Evolutionary conservation across 768 basidiomycete genomes (phyloP).

Genomic region (Podaxis rugospora): DNA sequence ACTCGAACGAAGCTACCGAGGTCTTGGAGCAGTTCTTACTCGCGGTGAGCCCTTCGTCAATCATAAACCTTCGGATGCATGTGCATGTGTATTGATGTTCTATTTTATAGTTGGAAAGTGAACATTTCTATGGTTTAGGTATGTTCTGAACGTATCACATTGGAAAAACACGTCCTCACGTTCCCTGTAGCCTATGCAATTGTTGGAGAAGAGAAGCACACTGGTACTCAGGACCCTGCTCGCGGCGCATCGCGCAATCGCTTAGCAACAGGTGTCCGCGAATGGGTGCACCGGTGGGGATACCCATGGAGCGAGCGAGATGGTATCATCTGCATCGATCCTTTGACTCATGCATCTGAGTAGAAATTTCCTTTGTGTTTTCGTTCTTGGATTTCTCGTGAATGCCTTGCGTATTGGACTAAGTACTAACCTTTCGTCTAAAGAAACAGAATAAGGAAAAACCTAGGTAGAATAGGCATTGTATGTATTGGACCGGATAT

Average conservation of each 20-base stretch:
- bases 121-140: slow-evolving; percentile 87
- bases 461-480: not conserved
- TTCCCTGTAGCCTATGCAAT: slow-evolving; percentile 67
- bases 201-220: slow-evolving; percentile 96
- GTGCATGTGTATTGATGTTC: slow-evolving; percentile 3
- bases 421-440: not conserved
- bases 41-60: slow-evolving; percentile 52
- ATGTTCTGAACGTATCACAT: slow-evolving; percentile 20
- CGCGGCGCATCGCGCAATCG: slow-evolving; percentile 82
- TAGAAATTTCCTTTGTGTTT: slow-evolving; percentile 18
- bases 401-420: not conserved
- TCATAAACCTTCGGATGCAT: not conserved
- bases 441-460: slow-evolving; percentile 9
- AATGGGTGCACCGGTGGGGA: slow-evolving; percentile 91
- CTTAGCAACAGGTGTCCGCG: slow-evolving; percentile 80
- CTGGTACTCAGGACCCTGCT: slow-evolving; percentile 80
- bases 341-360: slow-evolving; percentile 65
- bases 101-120: slow-evolving; percentile 65
- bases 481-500: slow-evolving; percentile 5
- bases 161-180: slow-evolving; percentile 6
- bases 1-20: slow-evolving; percentile 90
- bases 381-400: not conserved
- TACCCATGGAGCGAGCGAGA: slow-evolving; percentile 95
- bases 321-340: slow-evolving; percentile 86
- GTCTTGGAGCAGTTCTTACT: slow-evolving; percentile 87